Evolutionary conservation across 768 basidiomycete species (phyloP).

Genomic region (Lanmaoa rubissima): DNA sequence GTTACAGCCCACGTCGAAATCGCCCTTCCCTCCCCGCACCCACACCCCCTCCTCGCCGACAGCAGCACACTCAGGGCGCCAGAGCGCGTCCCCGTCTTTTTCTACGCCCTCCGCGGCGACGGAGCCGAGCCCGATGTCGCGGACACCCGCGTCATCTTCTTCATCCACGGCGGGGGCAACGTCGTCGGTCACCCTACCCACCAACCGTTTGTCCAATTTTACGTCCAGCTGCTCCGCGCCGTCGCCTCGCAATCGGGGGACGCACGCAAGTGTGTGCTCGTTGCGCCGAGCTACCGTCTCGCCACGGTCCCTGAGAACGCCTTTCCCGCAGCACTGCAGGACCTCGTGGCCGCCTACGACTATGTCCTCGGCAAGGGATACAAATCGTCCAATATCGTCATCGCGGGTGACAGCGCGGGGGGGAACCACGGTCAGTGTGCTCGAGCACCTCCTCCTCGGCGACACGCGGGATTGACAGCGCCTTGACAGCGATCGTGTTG

Average conservation of each 20-base stretch:
- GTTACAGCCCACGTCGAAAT: constrained; percentile 15
- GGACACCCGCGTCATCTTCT: constrained; percentile 20
- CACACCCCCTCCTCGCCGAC: not conserved
- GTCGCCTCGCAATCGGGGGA: not conserved
- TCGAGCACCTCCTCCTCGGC: too few species aligned
- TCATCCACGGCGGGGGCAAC: constrained; percentile 25
- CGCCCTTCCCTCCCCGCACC: constrained; percentile 10
- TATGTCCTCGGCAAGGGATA: constrained; percentile 26
- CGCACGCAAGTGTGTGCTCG: constrained; percentile 6
- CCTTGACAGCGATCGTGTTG: constrained; percentile 18
- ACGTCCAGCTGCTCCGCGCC: constrained; percentile 8
- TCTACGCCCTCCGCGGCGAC: constrained; percentile 9
- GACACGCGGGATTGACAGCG: not conserved
- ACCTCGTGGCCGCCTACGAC: constrained; percentile 24
- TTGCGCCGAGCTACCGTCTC: constrained; percentile 28
- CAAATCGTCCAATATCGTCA: constrained; percentile 14
- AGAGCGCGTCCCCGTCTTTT: constrained; percentile 23
- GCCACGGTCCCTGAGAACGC: constrained; percentile 22
- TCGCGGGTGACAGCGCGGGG: constrained; percentile 28
- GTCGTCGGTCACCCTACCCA: constrained; percentile 18
- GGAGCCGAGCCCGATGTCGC: not conserved
- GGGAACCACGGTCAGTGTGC: constrained; percentile 22
- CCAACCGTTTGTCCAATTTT: not conserved
- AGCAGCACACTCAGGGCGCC: constrained; percentile 7
- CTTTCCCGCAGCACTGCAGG: constrained; percentile 15